phyloP scores from a whole-genome alignment of 2,329 filamentous ascomycete genomes.

The Peltaster fructicola region DNA sequence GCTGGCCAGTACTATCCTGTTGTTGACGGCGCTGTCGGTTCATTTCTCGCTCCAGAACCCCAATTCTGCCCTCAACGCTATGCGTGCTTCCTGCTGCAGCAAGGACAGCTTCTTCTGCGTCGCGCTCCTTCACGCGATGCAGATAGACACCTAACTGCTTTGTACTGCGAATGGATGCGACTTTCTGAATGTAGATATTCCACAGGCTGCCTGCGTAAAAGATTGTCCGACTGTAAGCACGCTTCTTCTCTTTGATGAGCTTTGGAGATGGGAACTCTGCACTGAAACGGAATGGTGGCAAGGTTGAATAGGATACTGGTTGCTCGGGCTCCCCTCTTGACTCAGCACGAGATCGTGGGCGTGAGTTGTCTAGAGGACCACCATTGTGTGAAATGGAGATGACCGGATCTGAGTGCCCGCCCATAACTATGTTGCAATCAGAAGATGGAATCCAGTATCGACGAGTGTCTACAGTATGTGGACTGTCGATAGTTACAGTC shows the following conservation, averaged over 20 bases:
- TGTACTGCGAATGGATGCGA: conserved; percentile 32
- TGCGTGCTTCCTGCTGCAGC: conserved; percentile 19
- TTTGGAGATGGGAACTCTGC: conserved; percentile 40
- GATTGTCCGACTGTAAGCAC: conserved; percentile 40
- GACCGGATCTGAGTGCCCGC: conserved; percentile 34
- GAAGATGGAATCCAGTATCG: conserved; percentile 40
- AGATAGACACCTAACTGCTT: conserved; percentile 42
- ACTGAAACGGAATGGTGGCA: conserved; percentile 40
- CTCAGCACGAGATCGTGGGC: conserved; percentile 30
- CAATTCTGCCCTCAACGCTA: conserved; percentile 36
- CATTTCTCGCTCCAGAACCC: conserved; percentile 36
- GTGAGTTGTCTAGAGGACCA: too few species aligned
- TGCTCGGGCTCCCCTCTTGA: conserved; percentile 33
- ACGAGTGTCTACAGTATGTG: conserved; percentile 19
- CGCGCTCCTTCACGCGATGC: conserved; percentile 39
- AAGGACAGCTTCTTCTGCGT: conserved; percentile 27
- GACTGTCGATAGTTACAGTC: too few species aligned
- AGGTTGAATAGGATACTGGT: conserved; percentile 32
- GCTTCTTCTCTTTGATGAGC: conserved; percentile 39
- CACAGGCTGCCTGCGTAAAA: conserved; percentile 41
- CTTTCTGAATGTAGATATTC: conserved; percentile 47
- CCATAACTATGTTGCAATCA: conserved; percentile 39
- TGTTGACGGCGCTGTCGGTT: too few species aligned
- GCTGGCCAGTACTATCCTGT: too few species aligned
- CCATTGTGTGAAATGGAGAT: conserved; percentile 26